These are phyloP conservation scores for Mesembryanthemum crystallinum DNA, from an alignment of 148 eudicot genomes.

Conservation along the genomic window DNA sequence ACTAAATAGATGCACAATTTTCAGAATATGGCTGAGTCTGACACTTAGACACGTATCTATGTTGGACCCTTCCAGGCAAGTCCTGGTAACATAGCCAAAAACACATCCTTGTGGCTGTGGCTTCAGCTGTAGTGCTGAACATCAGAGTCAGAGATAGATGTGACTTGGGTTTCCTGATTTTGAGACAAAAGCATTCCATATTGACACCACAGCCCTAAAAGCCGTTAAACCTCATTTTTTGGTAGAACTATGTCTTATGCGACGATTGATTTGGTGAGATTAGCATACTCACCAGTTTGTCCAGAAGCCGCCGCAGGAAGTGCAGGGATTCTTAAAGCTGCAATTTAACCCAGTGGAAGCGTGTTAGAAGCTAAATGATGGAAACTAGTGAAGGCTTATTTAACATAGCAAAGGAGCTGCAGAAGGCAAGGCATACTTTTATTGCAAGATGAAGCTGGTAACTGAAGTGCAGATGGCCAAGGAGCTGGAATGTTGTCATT, in stretches of 20 bases:
- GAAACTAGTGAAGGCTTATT: not conserved
- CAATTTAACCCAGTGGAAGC: constrained; percentile 21
- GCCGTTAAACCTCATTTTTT: not conserved
- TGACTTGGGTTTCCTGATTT: not conserved
- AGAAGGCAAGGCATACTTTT: constrained; percentile 49
- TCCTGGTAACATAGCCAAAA: too few species aligned
- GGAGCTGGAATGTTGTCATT: constrained; percentile 96
- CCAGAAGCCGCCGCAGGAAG: constrained; percentile 96
- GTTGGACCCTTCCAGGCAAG: too few species aligned
- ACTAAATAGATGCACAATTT: too few species aligned
- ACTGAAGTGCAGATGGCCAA: constrained; percentile 78
- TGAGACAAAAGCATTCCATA: not conserved
- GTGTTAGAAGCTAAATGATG: constrained; percentile 12
- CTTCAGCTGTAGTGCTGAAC: not conserved
- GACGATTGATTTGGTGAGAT: not conserved
- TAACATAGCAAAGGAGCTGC: not conserved
- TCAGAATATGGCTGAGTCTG: too few species aligned
- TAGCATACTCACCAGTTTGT: constrained; percentile 51
- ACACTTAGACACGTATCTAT: too few species aligned
- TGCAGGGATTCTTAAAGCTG: constrained; percentile 81
- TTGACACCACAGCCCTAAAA: not conserved
- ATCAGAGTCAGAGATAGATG: not conserved
- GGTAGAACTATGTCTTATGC: not conserved
- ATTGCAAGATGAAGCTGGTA: constrained; percentile 78
- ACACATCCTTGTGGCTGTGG: not conserved